phyloP scores from a whole-genome alignment of 2,329 filamentous ascomycete species.

The Lasiodiplodia gonubiensis region DNA sequence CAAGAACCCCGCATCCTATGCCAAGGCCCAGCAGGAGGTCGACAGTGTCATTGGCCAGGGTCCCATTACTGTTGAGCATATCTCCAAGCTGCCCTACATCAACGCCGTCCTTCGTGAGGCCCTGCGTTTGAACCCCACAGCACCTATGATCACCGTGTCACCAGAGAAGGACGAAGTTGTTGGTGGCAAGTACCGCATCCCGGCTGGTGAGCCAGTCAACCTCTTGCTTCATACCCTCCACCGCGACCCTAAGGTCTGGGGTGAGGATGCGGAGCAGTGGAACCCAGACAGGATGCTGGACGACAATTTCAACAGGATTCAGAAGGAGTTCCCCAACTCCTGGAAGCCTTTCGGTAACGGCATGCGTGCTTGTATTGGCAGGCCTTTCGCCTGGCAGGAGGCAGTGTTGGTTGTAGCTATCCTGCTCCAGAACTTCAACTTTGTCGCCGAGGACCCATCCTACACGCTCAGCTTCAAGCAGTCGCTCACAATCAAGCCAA shows the following conservation, averaged over 20 bases:
- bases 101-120: slow-evolving; percentile 62
- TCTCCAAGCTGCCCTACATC: slow-evolving; percentile 60
- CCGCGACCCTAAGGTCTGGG: slow-evolving; percentile 50
- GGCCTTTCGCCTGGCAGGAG: slow-evolving; percentile 63
- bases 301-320: slow-evolving; percentile 47
- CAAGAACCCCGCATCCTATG: slow-evolving; percentile 57
- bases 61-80: slow-evolving; percentile 55
- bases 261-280: slow-evolving; percentile 53
- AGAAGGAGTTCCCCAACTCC: slow-evolving; percentile 47
- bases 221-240: slow-evolving; percentile 46
- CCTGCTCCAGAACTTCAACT: slow-evolving; percentile 54
- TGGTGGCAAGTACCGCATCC: slow-evolving; percentile 48
- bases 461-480: slow-evolving; percentile 53
- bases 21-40: slow-evolving; percentile 59
- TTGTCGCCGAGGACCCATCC: slow-evolving; percentile 50
- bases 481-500: slow-evolving; percentile 54
- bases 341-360: slow-evolving; percentile 64
- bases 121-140: slow-evolving; percentile 60
- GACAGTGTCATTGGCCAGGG: slow-evolving; percentile 57
- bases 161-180: slow-evolving; percentile 43
- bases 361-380: slow-evolving; percentile 59
- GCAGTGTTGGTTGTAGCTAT: slow-evolving; percentile 52
- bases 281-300: slow-evolving; percentile 56
- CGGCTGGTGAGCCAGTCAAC: slow-evolving; percentile 40
- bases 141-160: slow-evolving; percentile 55